Base-by-base conservation (phyloP, 495 filamentous ascomycete species). In the Daldinia childiae region DNA sequence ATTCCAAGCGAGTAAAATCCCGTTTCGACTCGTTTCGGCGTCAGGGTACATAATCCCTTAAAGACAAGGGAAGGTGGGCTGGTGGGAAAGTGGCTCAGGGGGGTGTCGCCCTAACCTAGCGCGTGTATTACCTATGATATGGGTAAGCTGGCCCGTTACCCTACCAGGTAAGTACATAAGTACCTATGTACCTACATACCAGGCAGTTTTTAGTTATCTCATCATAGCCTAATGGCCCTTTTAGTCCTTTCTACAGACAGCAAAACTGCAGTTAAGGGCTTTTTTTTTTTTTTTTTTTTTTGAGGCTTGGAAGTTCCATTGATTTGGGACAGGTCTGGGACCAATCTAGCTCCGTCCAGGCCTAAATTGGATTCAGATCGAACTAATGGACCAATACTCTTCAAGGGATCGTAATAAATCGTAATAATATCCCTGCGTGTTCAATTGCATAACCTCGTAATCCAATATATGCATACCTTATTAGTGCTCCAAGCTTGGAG, bases 241-340 rank as follows among this genome's bases (percentile, higher is more conserved):
- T 29, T 27, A 26, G 29, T 62, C 45, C 24, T 36, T 48, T 21
- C 19, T 48, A 19, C 19, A 48, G 19, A 48, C 19, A 11, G 43
- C 43, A 48, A 19, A 48, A 19, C 9, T 48, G 17, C 43, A 48
- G 8, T 48, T 48, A 48, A 12, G 8, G 17, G n/a, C n/a, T n/a
- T n/a, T n/a, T n/a, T n/a, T n/a, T n/a, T n/a, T n/a, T n/a, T n/a
- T n/a, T n/a, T n/a, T n/a, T n/a, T 19, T 48, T 68, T 64, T 62
- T 74, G 48, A 66, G 67, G 71, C 67, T 74, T 64, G 67, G 27
- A 15, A 57, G 67, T 67, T 68, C 71, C 71, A 71, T 67, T 67
- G 66, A 71, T 74, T 74, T 74, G 71, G 71, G 71, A 66, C 67
- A 60, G 58, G 52, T 57, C 71, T 58, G 60, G 71, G 55, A 66